Base-by-base conservation (phyloP, 2,329 filamentous ascomycete genomes). In the Neofusicoccum sp. region DNA sequence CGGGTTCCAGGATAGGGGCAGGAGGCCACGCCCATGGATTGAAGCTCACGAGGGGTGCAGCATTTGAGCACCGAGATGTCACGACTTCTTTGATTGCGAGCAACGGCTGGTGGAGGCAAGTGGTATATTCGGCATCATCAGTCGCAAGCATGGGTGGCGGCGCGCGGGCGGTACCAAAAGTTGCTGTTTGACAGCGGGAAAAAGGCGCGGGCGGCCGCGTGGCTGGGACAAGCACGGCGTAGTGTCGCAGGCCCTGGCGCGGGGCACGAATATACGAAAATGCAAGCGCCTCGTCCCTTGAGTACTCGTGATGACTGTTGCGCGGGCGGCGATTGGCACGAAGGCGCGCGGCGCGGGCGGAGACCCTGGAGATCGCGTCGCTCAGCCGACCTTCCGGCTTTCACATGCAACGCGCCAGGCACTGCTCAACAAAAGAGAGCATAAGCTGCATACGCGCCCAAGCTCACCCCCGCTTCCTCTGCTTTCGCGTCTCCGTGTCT, bases 351-450 rank as follows among this genome's bases (percentile, higher is more conserved):
- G 38, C 14, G 12, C 12, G 38, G 12, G 14, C 20, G 34, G 5
- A 30, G 51, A 54, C 51, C 51, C 51, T 54, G 51, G 48, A 26
- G 20, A 20, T 20, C 31, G 33, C 14, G 26, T 12, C 30, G 31
- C 4, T n/a, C n/a, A 54, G 49, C 49, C 49, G 49, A 30, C 34
- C 16, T 30, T 54, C 49, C 49, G 49, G 51, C 51, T 43, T 56
- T 56, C 51, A 56, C 51, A 56, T 56, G 51, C 49, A 40, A 56
- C 26, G 34, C 4, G 26, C 51, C 51, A 56, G 51, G 51, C 31
- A 56, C 51, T 38, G 24, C 51, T 56, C 51, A 56, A 56, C 51
- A 56, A 56, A 56, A 56, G 51, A 40, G 51, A 56, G 51, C 51
- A 56, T 56, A 56, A 56, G 51, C 51, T 56, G 51, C 51, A 56